These are phyloP conservation scores for Olyra latifolia DNA, from an alignment of 176 grass and related monocot species.

Conservation along the genomic window DNA sequence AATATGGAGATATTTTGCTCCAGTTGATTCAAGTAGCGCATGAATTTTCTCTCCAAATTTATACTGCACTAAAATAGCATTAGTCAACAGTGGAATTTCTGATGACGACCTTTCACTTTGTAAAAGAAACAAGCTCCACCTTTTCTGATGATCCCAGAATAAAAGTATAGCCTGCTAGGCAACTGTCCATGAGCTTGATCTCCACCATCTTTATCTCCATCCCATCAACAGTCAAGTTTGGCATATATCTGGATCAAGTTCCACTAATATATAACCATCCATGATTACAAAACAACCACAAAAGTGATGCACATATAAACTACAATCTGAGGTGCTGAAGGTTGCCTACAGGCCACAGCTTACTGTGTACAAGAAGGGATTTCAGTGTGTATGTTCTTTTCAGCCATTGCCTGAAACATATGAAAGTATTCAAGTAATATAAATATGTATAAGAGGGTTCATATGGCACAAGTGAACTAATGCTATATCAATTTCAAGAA, in stretches of 20 bases:
- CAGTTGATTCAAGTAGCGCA: slow-evolving; percentile 58
- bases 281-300: slow-evolving; percentile 11
- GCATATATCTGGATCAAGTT: slow-evolving; percentile 67
- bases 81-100: neutral
- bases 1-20: slow-evolving; percentile 68
- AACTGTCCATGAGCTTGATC: slow-evolving; percentile 53
- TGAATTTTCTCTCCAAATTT: slow-evolving; percentile 81
- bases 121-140: slow-evolving; percentile 39
- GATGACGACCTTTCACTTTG: slow-evolving; percentile 4
- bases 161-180: slow-evolving; percentile 71
- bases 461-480: slow-evolving; percentile 10
- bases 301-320: slow-evolving; percentile 20
- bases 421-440: too few relatives aligned
- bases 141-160: slow-evolving; percentile 66
- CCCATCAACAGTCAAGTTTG: slow-evolving; percentile 65
- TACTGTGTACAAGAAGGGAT: slow-evolving; percentile 79
- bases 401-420: slow-evolving; percentile 62
- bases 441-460: too few relatives aligned
- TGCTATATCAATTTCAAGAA: slow-evolving; percentile 20
- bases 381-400: slow-evolving; percentile 65
- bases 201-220: slow-evolving; percentile 68
- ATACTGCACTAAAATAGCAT: slow-evolving; percentile 59
- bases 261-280: slow-evolving; percentile 23
- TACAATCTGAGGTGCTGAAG: slow-evolving; percentile 23
- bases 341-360: slow-evolving; percentile 37